Base-by-base conservation (phyloP, 2,329 filamentous ascomycete genomes). In the Diaporthe humulicola region DNA sequence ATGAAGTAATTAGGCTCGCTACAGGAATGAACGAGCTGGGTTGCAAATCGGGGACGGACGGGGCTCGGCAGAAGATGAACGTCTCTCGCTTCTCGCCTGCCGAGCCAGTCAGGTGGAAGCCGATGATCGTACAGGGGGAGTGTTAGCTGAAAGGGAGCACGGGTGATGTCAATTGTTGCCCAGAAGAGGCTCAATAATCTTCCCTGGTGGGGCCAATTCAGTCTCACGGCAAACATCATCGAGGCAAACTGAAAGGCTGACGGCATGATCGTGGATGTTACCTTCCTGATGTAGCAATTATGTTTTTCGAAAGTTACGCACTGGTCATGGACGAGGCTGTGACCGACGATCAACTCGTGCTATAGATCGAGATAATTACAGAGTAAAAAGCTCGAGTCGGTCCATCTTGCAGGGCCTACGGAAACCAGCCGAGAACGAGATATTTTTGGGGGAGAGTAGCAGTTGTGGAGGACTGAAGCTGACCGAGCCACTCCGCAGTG, bases 121-220 rank as follows among this genome's bases (percentile, higher is more conserved):
- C 25, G 36, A 17, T 17, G 48, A 52, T 45, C 17, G 36, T n/a
- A 42, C 36, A 22, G 60, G 38, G 25, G n/a, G 15, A 45, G 12
- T 14, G 14, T 19, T 25, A 17, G 25, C 60, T 12, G 22, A 28
- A 33, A 33, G 15, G 56, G 19, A 14, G 33, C 36, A 38, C 28
- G 60, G 45, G 33, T 69, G n/a, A 40, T 40, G 22, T 36, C 15
- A 40, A 54, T 19, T 33, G 45, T 40, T 25, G 45, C 64, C 64
- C 45, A 69, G n/a, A 69, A 54, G 64, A 54, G 64, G 33, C 33
- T 69, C 64, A 54, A 54, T 69, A 54, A 28, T 54, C 64, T 7
- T 54, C 54, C 2, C 8, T 54, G 64, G 42, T 52, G 64, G 45
- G 48, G 45, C 28, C 45, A 22, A 14, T 28, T 9, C 58, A 30